Evolutionary conservation across 192 early-diverging fungal genomes (phyloP).

Genomic region (Coemansia sp.): DNA sequence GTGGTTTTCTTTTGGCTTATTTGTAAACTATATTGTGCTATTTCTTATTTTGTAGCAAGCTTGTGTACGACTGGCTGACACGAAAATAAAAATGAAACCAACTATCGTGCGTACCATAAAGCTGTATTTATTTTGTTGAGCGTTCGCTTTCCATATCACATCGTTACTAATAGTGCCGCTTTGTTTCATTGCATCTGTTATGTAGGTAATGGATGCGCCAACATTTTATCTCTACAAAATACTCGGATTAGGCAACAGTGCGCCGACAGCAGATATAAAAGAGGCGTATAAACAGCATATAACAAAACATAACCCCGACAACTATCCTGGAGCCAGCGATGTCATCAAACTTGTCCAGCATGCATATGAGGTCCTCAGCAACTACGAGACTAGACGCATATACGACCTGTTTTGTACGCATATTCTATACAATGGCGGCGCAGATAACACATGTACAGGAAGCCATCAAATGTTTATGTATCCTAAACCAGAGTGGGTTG

Average conservation of each 20-base stretch:
- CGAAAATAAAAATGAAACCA: neutral
- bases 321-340: conserved; percentile 33
- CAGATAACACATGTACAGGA: neutral
- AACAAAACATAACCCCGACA: conserved; percentile 33
- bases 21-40: neutral
- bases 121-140: neutral
- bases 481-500: conserved; percentile 34
- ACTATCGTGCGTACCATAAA: conserved; percentile 2
- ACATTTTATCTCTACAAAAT: conserved; percentile 34
- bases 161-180: neutral
- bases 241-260: conserved; percentile 20
- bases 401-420: conserved; percentile 31
- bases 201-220: conserved; percentile 5
- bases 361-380: conserved; percentile 27
- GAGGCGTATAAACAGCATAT: conserved; percentile 31
- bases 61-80: neutral
- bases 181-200: neutral
- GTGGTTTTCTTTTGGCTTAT: neutral
- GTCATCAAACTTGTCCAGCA: conserved; percentile 29
- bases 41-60: neutral
- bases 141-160: neutral
- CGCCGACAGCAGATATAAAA: conserved; percentile 19
- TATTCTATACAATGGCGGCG: conserved; percentile 17
- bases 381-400: conserved; percentile 21
- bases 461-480: conserved; percentile 5